Base-by-base conservation (phyloP, 306 rosid genomes). In the Pyrus bretschneideri region DNA sequence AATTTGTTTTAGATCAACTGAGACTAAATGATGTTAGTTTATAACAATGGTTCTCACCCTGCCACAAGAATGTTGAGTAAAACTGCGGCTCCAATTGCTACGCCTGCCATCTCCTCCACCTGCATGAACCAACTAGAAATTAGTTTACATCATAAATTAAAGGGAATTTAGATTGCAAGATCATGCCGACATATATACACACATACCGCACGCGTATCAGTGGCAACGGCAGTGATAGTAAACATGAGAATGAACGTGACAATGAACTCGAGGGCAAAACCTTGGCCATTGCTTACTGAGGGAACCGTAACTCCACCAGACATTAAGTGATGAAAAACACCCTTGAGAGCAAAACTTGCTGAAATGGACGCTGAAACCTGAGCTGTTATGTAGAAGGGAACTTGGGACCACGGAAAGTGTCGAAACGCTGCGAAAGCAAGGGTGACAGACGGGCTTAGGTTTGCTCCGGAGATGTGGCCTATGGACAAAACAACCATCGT, bases 371-470 rank as follows among this genome's bases (percentile, higher is more conserved):
- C 85, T 4, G 40, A 80, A 76, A 78, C 65, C 51, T 91, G 93
- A 30, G 80, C 90, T 11, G 49, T 15, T 15, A 88, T 71, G 76
- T 91, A 89, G 0, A 81, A 51, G 2, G 84, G 87, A 5, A 85
- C 90, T 69, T 88, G n/a, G 76, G 11, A 21, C 89, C 81, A 83
- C 0, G 78, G 67, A 79, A 86, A 64, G 57, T 82, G 78, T 25
- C 81, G 74, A 54, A 87, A 63, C 19, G 80, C 27, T 8, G 86
- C 89, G 11, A 81, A 87, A 29, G 92, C 85, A 12, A 89, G 59
- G 31, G 92, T 89, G 18, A 89, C 85, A 0, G 91, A 83, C 6
- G 91, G 94, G 75, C 89, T 91, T 3, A 91, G 79, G 77, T 89
- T 91, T 10, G 86, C 93, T 10, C 89, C 85, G 11, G 91, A 91